These are phyloP conservation scores for Cicer pinnatifidum DNA, from an alignment of 306 rosid species.

Conservation along the genomic window DNA sequence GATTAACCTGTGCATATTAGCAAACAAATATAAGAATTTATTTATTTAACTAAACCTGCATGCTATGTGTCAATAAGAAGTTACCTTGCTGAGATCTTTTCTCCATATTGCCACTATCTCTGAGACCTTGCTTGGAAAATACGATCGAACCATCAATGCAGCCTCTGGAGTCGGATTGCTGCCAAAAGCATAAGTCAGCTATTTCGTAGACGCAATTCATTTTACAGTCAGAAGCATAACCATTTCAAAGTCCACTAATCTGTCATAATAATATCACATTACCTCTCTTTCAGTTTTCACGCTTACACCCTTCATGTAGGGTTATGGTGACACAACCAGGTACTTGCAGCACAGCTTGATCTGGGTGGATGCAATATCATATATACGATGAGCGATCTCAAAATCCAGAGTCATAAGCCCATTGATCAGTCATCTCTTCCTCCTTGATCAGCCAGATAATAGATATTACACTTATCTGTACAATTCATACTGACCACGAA, in stretches of 20 bases:
- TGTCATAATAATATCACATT: too few species aligned
- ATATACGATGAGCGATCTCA: neutral
- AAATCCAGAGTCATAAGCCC: slow-evolving; percentile 5
- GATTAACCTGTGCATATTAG: neutral
- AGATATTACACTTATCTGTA: slow-evolving; percentile 67
- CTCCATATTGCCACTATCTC: slow-evolving; percentile 98
- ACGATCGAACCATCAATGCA: slow-evolving; percentile 71
- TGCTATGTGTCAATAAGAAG: slow-evolving; percentile 26
- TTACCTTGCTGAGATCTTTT: slow-evolving; percentile 91
- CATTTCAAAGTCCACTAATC: too few species aligned
- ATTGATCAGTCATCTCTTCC: slow-evolving; percentile 2
- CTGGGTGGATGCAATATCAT: too few species aligned
- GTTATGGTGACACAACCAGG: too few species aligned
- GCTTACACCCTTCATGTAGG: too few species aligned
- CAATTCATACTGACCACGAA: slow-evolving; percentile 73
- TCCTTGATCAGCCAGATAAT: neutral
- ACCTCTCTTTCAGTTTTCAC: too few species aligned
- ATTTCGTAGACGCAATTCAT: too few species aligned
- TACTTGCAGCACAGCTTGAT: too few species aligned
- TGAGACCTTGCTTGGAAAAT: slow-evolving; percentile 97
- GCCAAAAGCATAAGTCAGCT: too few species aligned
- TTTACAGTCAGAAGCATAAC: too few species aligned
- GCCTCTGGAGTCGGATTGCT: too few species aligned
- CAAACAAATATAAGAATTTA: slow-evolving; percentile 29
- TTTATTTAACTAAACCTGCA: neutral